Evolutionary conservation across 768 basidiomycete genomes (phyloP).

Genomic region (Lactarius hengduanensis): DNA sequence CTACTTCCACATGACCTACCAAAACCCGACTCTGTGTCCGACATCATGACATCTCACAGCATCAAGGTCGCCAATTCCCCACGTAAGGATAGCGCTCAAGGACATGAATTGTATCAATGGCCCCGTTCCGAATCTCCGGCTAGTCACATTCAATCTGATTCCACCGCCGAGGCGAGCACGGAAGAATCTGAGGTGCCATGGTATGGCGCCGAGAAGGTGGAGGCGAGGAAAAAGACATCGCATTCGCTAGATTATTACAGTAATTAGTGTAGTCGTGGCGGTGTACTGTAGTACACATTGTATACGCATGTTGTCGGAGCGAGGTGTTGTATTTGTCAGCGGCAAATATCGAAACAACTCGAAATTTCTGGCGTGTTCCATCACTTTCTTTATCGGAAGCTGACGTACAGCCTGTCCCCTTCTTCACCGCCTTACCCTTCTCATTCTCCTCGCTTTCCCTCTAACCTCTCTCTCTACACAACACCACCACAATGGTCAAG

Average conservation of each 20-base stretch:
- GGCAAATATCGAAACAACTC: conserved; percentile 29
- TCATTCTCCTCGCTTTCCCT: conserved; percentile 18
- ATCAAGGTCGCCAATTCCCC: neutral
- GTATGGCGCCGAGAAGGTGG: neutral
- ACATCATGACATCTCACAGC: neutral
- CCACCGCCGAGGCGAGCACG: conserved; percentile 15
- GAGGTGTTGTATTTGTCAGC: conserved; percentile 20
- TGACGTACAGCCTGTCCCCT: conserved; percentile 21
- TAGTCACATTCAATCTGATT: neutral
- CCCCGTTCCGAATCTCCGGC: neutral
- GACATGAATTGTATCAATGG: neutral
- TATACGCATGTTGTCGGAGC: neutral
- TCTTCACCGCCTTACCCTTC: conserved; percentile 18
- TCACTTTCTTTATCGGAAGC: conserved; percentile 35
- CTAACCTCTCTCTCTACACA: conserved; percentile 23
- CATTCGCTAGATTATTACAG: neutral
- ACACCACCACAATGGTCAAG: conserved; percentile 53
- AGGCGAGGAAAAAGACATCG: neutral
- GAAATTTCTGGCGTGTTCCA: conserved; percentile 43
- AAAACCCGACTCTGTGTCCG: neutral
- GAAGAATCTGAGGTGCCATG: conserved; percentile 19
- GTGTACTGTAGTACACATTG: neutral
- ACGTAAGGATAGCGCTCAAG: neutral
- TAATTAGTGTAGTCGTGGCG: neutral
- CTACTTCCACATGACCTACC: conserved; percentile 34